Base-by-base conservation (phyloP, 495 filamentous ascomycete genomes). In the Hypomontagnella monticulosa region DNA sequence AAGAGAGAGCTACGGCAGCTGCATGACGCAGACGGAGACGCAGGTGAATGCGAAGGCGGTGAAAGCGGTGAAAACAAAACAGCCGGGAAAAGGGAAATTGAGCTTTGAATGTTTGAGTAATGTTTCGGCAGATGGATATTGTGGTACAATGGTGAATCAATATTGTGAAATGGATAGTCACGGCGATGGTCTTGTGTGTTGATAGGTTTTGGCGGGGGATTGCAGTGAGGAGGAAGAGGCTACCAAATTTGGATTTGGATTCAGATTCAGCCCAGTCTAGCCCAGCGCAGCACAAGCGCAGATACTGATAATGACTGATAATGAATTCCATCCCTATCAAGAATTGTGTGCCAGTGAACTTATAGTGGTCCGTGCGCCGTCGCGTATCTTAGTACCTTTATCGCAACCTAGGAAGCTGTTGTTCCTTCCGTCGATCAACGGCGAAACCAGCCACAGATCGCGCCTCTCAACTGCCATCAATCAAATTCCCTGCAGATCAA, bases 211-310 rank as follows among this genome's bases (percentile, higher is more conserved):
- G 42, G 57, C 52, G 58, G 58, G 57, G 64, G 54, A 27, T 27
- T 27, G 23, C 3, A 48, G 20, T 34, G 60, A 48, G 43, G 42
- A n/a, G 41, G 42, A 43, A 32, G 51, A 69, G 66, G 66, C 66
- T 69, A 59, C 55, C 55, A 63, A 69, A 56, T 49, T 58, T 40
- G 32, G 19, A 56, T 49, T 58, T 40, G 32, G 19, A 48, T 54
- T 42, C 12, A 18, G 37, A 60, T 69, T 63, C 66, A 69, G 66
- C 66, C 66, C 66, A 63, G 59, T 63, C 59, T 55, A 68, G 65
- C 63, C 57, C 57, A 56, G 54, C 41, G 32, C 19, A 30, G 56
- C 9, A 18, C 32, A 38, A 9, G 23, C 23, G 23, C 23, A 27
- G 23, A 27, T 27, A 27, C 2, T 27, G 23, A 27, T 27, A 34